phyloP scores from a whole-genome alignment of 208 protist species.

The Trichomonas vaginalis region DNA sequence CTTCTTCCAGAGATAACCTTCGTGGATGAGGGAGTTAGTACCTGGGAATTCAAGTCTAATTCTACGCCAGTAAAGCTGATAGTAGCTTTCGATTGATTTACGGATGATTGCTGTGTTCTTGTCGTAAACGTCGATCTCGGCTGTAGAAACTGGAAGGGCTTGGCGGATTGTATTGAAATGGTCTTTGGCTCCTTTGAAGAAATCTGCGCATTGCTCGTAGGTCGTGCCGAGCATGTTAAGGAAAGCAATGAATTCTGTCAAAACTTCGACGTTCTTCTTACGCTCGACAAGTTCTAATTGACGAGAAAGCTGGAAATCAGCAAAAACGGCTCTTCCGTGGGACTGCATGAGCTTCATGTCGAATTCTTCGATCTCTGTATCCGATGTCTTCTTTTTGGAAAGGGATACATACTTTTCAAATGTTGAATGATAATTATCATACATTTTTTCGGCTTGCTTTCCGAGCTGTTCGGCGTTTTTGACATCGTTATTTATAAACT shows the following conservation, averaged over 20 bases:
- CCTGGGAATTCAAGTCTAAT: background rate
- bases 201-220: background rate
- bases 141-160: background rate
- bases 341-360: background rate
- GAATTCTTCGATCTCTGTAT: background rate
- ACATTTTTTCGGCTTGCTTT: background rate
- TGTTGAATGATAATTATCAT: background rate
- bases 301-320: background rate
- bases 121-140: background rate
- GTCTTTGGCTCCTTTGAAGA: background rate
- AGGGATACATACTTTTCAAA: background rate
- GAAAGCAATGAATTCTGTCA: background rate
- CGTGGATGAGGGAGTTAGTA: background rate
- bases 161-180: background rate
- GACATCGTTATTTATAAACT: background rate
- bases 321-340: background rate
- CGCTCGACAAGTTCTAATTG: background rate
- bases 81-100: background rate
- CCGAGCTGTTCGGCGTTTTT: background rate
- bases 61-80: background rate
- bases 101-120: background rate
- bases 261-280: background rate
- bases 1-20: background rate
- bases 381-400: background rate
- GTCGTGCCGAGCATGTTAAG: background rate